phyloP scores from a whole-genome alignment of 345 rosid species.

The Garcia nutans region DNA sequence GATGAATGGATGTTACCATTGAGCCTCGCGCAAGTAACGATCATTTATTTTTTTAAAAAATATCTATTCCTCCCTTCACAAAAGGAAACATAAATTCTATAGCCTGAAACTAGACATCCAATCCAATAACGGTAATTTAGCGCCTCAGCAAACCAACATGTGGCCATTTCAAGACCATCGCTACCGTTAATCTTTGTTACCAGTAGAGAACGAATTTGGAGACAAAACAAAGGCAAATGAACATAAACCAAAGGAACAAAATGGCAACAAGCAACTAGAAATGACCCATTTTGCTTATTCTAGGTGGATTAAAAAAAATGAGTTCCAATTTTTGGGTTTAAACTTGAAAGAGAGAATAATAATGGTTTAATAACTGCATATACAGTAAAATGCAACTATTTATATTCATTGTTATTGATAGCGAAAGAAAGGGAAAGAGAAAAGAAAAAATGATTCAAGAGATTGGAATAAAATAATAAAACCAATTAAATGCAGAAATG shows the following conservation, averaged over 20 bases:
- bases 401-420: slow-evolving; percentile 16
- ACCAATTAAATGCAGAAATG: neutral
- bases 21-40: too few relatives aligned
- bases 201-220: slow-evolving; percentile 62
- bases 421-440: slow-evolving; percentile 9
- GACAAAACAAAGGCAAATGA: slow-evolving; percentile 32
- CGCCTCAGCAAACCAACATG: slow-evolving; percentile 55
- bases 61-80: slow-evolving; percentile 36
- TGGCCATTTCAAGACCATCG: slow-evolving; percentile 10
- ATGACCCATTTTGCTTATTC: slow-evolving; percentile 21
- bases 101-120: slow-evolving; percentile 41
- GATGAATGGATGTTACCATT: too few relatives aligned
- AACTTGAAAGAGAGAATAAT: too few relatives aligned
- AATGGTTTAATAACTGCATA: too few relatives aligned
- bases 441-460: slow-evolving; percentile 13
- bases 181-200: slow-evolving; percentile 20
- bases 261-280: slow-evolving; percentile 21
- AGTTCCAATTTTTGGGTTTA: neutral
- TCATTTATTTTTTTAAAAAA: too few relatives aligned
- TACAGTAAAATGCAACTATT: too few relatives aligned
- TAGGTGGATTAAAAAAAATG: neutral
- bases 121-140: slow-evolving; percentile 85
- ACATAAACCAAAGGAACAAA: slow-evolving; percentile 15
- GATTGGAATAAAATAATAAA: slow-evolving; percentile 4
- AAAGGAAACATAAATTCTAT: slow-evolving; percentile 35